Evolutionary conservation across 352 stramenopile species (phyloP), one percentile per base, ranked within the genome.

Genomic region (Phytophthora meadii): DNA sequence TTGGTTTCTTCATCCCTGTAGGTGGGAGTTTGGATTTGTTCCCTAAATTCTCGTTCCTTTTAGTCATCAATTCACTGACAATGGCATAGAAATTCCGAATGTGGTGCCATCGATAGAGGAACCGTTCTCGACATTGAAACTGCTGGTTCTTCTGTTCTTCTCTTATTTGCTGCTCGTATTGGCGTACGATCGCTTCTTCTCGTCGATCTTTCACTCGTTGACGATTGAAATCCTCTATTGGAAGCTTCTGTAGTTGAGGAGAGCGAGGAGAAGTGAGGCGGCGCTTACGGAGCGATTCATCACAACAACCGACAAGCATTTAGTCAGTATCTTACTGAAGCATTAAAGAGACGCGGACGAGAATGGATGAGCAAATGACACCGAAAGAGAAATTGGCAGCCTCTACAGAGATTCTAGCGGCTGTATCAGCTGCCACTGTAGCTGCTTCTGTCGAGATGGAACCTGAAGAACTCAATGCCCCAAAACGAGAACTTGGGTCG

Each of bases 31-130:
- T 66, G n/a, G 25, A 15, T 22, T 40, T 64, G 10, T 7, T 59
- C 6, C 1, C 14, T 30, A 44, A 45, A 19, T 36, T 15, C 10
- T 58, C 32, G n/a, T 10, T 57, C 44, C 47, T 64, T 37, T 44
- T 25, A 0, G 34, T 47, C 54, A 57, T 67, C 57, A 47, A 61
- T 45, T 85, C 70, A 27, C 68, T 75, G 6, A 81, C 55, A 17
- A 63, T 25, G 4, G 72, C 82, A 61, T 88, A 91, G 19, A 91
- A 67, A 11, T 47, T 46, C 1, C 82, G 80, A n/a, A 89, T 34
- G 3, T 72, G 59, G 4, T 70, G 52, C 82, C 82, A 89, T 36
- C 78, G 64, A 32, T 49, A 63, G 45, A 78, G 78, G 69, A 74
- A 88, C 0, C 68, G 64, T 22, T 82, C 60, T 9, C 24, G 28